Base-by-base conservation (phyloP, 441 rosid species). In the Mallotus japonicus region DNA sequence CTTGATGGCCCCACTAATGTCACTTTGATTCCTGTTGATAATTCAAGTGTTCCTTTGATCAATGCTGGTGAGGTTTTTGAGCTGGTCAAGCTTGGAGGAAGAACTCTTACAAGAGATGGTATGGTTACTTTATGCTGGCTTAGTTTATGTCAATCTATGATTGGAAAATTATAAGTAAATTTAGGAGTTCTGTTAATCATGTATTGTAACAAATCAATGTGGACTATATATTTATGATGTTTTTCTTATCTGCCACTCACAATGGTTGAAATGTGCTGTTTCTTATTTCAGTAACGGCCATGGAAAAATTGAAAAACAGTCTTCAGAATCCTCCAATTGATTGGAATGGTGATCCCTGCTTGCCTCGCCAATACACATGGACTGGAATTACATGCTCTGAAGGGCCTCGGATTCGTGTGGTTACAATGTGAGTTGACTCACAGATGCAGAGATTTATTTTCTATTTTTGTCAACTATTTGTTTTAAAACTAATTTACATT, bases 331-430 rank as follows among this genome's bases (percentile, higher is more conserved):
- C 81, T 74, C 97, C 96, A 24, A 67, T 73, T 70, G 97, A 95
- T 75, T 92, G 99, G 97, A 84, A 58, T 4, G 97, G 96, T 3
- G 99, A 95, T 86, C 97, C 97, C 70, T 95, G 99, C 77, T 61
- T 87, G 68, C 97, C 96, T 67, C 84, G 47, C 55, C 76, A 80
- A 34, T 92, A 91, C 77, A 55, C 86, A 13, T 95, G 99, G 97
- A 82, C 93, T 64, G 99, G 97, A 65, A 77, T 95, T 71, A 80
- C 87, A 32, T 95, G 97, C 80, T 74, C 85, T 19, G 79, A 78
- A 63, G 96, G 93, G 17, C 78, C 86, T 51, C 86, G 90, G 51
- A 85, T 88, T 75, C 93, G 97, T 59, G 80, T 92, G 50, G 75
- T 84, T 74, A 28, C 89, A 53, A 72, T 92, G 97, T 92, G 83